Percentiles rank a stretch among this genome's conserved stretches.
phyloP scores from a whole-genome alignment of 2,329 filamentous ascomycete genomes.

The Aspergillus pseudoviridinutans region DNA sequence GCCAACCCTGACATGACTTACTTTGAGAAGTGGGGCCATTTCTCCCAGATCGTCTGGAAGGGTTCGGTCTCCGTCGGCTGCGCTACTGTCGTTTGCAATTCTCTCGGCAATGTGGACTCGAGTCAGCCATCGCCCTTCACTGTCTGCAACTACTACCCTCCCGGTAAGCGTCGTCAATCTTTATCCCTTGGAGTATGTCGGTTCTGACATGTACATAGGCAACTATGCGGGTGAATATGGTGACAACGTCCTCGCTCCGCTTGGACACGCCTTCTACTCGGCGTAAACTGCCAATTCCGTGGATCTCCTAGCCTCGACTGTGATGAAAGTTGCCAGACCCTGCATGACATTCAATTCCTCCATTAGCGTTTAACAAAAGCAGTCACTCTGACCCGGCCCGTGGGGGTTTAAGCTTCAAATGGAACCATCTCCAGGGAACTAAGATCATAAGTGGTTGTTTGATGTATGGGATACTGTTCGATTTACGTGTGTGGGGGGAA shows the following conservation, averaged over 20 bases:
- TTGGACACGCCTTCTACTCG: slow-evolving; percentile 34
- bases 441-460: not conserved
- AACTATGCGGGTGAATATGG: slow-evolving; percentile 55
- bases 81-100: slow-evolving; percentile 46
- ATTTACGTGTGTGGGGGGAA: not conserved
- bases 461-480: not conserved
- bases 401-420: not conserved
- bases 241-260: slow-evolving; percentile 47
- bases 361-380: not conserved
- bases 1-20: slow-evolving; percentile 56
- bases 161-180: slow-evolving; percentile 53
- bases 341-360: not conserved
- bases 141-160: slow-evolving; percentile 80
- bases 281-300: slow-evolving; percentile 16
- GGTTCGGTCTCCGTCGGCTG: slow-evolving; percentile 61
- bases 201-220: slow-evolving; percentile 38
- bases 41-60: slow-evolving; percentile 72
- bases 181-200: no score
- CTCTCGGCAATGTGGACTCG: slow-evolving; percentile 40
- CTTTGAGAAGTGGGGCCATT: slow-evolving; percentile 70
- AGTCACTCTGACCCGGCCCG: not conserved
- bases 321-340: not conserved
- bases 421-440: not conserved
- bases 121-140: slow-evolving; percentile 61
- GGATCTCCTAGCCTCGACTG: slow-evolving; percentile 3